Percentiles rank a stretch among this genome's conserved stretches.
phyloP scores from a whole-genome alignment of 2,329 filamentous ascomycete genomes.

The Cladophialophora exuberans region DNA sequence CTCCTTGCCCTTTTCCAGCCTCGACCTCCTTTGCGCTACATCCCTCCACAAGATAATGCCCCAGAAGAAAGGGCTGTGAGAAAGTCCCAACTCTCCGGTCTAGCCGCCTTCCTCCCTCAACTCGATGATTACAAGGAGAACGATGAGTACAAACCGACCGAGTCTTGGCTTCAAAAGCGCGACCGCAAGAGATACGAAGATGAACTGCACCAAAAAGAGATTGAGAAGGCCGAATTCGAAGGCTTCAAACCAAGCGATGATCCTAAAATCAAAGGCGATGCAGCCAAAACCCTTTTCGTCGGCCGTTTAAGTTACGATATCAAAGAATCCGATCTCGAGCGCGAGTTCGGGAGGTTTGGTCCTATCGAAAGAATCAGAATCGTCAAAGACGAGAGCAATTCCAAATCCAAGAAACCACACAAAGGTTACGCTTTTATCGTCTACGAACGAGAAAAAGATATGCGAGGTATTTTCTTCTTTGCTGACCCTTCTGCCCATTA shows the following conservation, averaged over 20 bases:
- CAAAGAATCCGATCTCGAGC: conserved; percentile 85
- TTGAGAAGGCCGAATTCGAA: conserved; percentile 64
- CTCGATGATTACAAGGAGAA: conserved; percentile 78
- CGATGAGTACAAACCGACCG: conserved; percentile 76
- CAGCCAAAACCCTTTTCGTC: conserved; percentile 93
- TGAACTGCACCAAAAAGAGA: conserved; percentile 65
- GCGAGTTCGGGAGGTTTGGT: conserved; percentile 90
- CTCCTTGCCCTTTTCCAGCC: conserved; percentile 93
- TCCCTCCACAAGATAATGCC: conserved; percentile 79
- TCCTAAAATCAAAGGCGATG: conserved; percentile 85
- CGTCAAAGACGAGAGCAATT: conserved; percentile 75
- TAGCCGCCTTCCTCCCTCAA: conserved; percentile 74
- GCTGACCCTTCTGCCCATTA: conserved; percentile 36
- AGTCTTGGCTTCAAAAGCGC: conserved; percentile 89
- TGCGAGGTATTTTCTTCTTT: conserved; percentile 81
- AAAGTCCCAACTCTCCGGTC: conserved; percentile 71
- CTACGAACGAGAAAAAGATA: conserved; percentile 95
- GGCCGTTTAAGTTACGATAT: conserved; percentile 87
- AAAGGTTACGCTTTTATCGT: conserved; percentile 95
- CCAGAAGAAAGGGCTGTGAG: conserved; percentile 71
- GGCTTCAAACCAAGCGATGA: conserved; percentile 80
- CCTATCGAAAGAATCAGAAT: conserved; percentile 94
- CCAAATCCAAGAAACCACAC: conserved; percentile 79
- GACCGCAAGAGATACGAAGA: conserved; percentile 84
- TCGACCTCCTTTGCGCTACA: conserved; percentile 86